Conservation (phyloP, 371 early-diverging fungal species). For the Mortierella sp. region DNA sequence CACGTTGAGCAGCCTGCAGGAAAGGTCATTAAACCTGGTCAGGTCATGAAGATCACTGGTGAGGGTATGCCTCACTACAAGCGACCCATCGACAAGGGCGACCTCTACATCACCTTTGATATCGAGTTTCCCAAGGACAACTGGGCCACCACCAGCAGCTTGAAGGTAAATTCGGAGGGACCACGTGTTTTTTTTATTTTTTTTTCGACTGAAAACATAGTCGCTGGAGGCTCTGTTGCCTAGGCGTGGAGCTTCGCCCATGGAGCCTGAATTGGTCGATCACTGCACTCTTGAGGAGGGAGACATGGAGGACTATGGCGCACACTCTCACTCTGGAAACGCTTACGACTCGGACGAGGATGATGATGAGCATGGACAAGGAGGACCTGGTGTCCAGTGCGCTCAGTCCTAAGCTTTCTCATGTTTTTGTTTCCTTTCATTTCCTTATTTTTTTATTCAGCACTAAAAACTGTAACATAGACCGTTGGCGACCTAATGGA, state of each 20-base stretch:
- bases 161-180: conserved; percentile 27
- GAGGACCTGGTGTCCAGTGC: conserved; percentile 93
- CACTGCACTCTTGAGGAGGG: conserved; percentile 78
- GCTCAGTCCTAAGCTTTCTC: conserved; percentile 70
- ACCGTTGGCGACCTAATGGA: background rate
- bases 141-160: conserved; percentile 68
- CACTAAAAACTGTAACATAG: conserved; percentile 10
- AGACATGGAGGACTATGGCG: conserved; percentile 80
- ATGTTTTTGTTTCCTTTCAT: background rate
- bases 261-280: conserved; percentile 66
- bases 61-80: conserved; percentile 97
- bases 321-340: conserved; percentile 64
- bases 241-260: conserved; percentile 62
- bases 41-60: conserved; percentile 82
- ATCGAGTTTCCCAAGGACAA: conserved; percentile 92
- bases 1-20: conserved; percentile 91
- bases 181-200: background rate
- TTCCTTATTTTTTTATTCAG: background rate
- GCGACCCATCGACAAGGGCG: conserved; percentile 90
- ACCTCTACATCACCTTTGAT: conserved; percentile 92
- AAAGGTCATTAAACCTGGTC: conserved; percentile 89
- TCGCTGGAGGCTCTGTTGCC: conserved; percentile 78
- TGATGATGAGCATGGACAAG: conserved; percentile 72
- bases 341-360: conserved; percentile 71
- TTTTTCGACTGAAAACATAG: conserved; percentile 1